Evolutionary conservation across 352 stramenopile genomes (phyloP).

Genomic region (Phytopythium kandeliae): DNA sequence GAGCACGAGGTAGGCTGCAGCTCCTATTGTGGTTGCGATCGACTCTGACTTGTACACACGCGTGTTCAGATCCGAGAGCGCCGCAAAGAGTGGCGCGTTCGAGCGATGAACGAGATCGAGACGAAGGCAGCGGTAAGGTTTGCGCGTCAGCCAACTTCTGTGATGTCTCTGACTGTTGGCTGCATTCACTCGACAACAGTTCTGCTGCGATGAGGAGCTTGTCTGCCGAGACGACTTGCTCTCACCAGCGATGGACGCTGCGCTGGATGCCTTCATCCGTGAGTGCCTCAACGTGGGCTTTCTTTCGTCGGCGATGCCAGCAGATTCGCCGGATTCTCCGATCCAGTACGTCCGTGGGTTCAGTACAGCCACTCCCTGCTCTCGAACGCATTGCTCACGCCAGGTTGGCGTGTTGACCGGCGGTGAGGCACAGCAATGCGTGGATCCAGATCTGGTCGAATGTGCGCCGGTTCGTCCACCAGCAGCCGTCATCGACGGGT

Average conservation of each 20-base stretch:
- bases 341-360: neutral
- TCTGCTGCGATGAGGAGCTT: neutral
- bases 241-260: neutral
- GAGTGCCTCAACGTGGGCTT: neutral
- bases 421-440: neutral
- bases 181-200: neutral
- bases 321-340: neutral
- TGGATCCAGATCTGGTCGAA: slow-evolving; percentile 1
- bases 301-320: neutral
- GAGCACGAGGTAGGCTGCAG: neutral
- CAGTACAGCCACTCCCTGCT: too few relatives aligned
- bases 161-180: neutral
- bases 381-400: too few relatives aligned
- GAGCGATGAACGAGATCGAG: slow-evolving; percentile 3
- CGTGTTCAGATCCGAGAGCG: neutral
- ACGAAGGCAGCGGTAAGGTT: neutral
- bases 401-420: too few relatives aligned
- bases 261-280: slow-evolving; percentile 1
- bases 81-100: neutral
- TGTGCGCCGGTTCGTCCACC: neutral
- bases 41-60: neutral
- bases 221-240: neutral
- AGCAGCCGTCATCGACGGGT: neutral
- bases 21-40: neutral
- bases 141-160: neutral